A percentile compares a stretch with the other conserved stretches of the same genome.
These are phyloP conservation scores for Venturia pyrina DNA, from an alignment of 2,329 filamentous ascomycete genomes.

Conservation along the genomic window DNA sequence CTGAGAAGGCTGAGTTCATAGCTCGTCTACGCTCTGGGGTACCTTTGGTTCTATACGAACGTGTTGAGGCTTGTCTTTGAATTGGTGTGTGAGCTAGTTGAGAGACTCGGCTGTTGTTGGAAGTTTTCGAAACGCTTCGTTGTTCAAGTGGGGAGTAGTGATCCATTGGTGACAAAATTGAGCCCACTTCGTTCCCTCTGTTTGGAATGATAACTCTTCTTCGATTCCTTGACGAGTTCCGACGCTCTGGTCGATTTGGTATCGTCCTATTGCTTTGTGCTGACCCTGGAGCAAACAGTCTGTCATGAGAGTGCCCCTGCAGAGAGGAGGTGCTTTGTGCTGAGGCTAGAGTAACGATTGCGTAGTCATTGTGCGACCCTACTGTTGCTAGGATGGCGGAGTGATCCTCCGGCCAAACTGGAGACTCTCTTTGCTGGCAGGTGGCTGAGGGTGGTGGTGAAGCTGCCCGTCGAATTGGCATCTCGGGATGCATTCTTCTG, in stretches of 20 bases:
- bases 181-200: constrained; percentile 3
- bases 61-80: background rate
- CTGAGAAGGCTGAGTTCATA: background rate
- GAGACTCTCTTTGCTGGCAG: constrained; percentile 1
- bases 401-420: background rate
- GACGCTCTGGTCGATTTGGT: background rate
- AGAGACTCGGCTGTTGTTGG: constrained; percentile 2
- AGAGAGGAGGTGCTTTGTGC: background rate
- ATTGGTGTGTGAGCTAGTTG: background rate
- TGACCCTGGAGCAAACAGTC: background rate
- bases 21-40: background rate
- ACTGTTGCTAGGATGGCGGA: background rate
- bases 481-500: background rate
- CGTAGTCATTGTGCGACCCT: background rate
- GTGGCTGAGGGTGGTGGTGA: constrained; percentile 1
- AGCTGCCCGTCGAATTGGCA: background rate
- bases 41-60: background rate
- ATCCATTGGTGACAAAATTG: background rate
- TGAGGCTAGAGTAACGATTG: background rate
- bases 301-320: background rate
- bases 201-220: background rate
- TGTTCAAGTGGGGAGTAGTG: background rate
- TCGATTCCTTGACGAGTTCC: constrained; percentile 4
- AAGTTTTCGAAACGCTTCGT: background rate
- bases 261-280: constrained; percentile 5